A percentile compares a stretch with the other conserved stretches of the same genome.
phyloP scores from a whole-genome alignment of 2,329 filamentous ascomycete species.

The Penicillium brasilianum region DNA sequence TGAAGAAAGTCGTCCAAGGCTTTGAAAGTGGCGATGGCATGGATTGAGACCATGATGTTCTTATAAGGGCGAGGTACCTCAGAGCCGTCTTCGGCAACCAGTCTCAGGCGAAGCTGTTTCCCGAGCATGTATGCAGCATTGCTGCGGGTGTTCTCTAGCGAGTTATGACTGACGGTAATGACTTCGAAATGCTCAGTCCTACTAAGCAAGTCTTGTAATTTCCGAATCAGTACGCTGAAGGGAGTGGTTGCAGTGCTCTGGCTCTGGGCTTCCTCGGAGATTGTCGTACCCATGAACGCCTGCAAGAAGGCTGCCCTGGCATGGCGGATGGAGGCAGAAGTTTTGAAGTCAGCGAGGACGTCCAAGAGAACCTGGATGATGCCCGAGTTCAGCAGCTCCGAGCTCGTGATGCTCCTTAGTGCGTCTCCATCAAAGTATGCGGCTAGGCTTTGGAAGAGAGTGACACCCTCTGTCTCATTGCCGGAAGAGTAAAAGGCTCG shows the following conservation, averaged over 20 bases:
- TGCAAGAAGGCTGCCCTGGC: conserved; percentile 85
- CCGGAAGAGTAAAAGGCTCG: conserved; percentile 68
- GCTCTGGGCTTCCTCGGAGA: conserved; percentile 63
- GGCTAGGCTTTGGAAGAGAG: conserved; percentile 76
- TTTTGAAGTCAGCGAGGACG: conserved; percentile 71
- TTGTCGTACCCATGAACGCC: conserved; percentile 82
- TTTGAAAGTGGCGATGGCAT: conserved; percentile 97
- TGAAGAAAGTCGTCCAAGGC: conserved; percentile 93
- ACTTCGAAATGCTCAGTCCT: conserved; percentile 98
- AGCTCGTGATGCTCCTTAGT: conserved; percentile 91
- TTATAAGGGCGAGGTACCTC: conserved; percentile 86
- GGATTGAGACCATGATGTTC: conserved; percentile 97
- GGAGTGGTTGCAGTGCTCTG: conserved; percentile 75
- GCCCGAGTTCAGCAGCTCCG: conserved; percentile 87
- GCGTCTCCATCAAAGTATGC: conserved; percentile 87
- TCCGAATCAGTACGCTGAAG: conserved; percentile 89
- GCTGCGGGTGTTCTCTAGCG: conserved; percentile 85
- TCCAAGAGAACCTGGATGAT: conserved; percentile 83
- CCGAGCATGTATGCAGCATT: conserved; percentile 95
- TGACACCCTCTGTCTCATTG: conserved; percentile 56
- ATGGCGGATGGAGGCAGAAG: conserved; percentile 43
- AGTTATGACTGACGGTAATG: conserved; percentile 90
- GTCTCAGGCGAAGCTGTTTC: conserved; percentile 88
- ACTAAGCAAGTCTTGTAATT: conserved; percentile 93
- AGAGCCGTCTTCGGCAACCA: conserved; percentile 84